Base-by-base conservation (phyloP, 169 alveolate species). In the Eimeria sp. region DNA sequence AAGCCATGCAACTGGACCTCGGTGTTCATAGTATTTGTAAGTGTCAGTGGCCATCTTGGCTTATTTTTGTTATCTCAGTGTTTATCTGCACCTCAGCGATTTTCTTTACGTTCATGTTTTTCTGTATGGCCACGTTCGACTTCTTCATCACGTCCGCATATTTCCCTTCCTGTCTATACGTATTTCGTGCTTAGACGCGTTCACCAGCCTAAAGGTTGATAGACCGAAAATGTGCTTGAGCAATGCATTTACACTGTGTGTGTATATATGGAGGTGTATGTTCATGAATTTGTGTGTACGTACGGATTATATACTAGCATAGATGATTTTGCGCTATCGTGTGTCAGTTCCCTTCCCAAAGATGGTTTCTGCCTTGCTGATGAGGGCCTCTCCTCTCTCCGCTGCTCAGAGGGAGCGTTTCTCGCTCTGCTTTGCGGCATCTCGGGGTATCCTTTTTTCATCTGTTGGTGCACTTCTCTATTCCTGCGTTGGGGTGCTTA, bases 401-500 rank as follows among this genome's bases (percentile, higher is more conserved):
- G 65, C 58, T n/a, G 22, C 58, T 40, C 89, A 47, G 14, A 51
- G 45, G 3, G 45, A 20, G 5, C 89, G 67, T n/a, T 20, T 10
- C 7, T 78, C 89, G 22, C 65, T 78, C 43, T 78, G 89, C 70
- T 78, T 45, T 67, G 45, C 89, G 10, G 89, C 89, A 10, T 43
- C 89, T 47, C 58, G 63, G 25, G 89, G 89, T 43, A 78, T 78
- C 27, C 18, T 78, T 27, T n/a, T 78, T 13, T 78, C 89, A 10
- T 45, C 89, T 9, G 45, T 49, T 45, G 89, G 89, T 18, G 89
- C 89, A 18, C 30, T 78, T 78, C 89, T 78, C 27, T 78, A 78
- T 47, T 78, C 89, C 18, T 78, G 89, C 89, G 57, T 51, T 78
- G 89, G 89, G 45, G 89, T 78, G 70, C 89, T 78, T 22, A 78